Conservation (phyloP, 345 rosid species). For the Rhizophora mangle region DNA sequence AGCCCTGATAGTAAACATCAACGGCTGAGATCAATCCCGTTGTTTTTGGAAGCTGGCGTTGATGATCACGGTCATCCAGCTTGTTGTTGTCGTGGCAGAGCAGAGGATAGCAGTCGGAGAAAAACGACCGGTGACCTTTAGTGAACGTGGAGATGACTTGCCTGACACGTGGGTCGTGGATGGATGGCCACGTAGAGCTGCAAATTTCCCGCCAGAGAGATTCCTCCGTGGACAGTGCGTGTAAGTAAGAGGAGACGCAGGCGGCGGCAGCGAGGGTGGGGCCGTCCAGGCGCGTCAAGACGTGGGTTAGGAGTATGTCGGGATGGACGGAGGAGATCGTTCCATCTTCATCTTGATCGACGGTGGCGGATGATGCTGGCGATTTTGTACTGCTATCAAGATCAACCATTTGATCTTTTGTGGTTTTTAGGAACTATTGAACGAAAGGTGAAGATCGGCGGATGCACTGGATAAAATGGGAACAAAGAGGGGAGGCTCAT, state of each 20-base stretch:
- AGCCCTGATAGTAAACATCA: slow-evolving; percentile 48
- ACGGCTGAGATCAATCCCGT: slow-evolving; percentile 61
- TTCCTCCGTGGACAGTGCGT: slow-evolving; percentile 43
- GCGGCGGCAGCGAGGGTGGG: slow-evolving; percentile 51
- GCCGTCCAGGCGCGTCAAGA: slow-evolving; percentile 73
- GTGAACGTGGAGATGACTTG: slow-evolving; percentile 50
- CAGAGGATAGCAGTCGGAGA: slow-evolving; percentile 54
- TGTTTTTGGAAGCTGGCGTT: background rate
- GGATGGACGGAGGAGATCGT: slow-evolving; percentile 47
- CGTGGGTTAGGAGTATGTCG: slow-evolving; percentile 50
- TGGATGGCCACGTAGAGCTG: slow-evolving; percentile 59
- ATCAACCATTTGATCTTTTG: no score
- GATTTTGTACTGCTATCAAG: background rate
- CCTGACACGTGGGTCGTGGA: slow-evolving; percentile 31
- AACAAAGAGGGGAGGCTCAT: no score
- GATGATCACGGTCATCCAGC: background rate
- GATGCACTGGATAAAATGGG: no score
- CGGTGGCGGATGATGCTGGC: slow-evolving; percentile 9
- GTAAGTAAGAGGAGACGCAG: slow-evolving; percentile 47
- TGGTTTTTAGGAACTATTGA: no score
- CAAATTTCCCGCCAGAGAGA: slow-evolving; percentile 53
- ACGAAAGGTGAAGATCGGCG: no score
- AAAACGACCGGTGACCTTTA: slow-evolving; percentile 55
- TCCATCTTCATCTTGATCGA: background rate
- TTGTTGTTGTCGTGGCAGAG: slow-evolving; percentile 22